Percentiles rank a stretch among this genome's conserved stretches.
phyloP scores from a whole-genome alignment of 495 filamentous ascomycete genomes.

The Lasiosphaeria ovina region DNA sequence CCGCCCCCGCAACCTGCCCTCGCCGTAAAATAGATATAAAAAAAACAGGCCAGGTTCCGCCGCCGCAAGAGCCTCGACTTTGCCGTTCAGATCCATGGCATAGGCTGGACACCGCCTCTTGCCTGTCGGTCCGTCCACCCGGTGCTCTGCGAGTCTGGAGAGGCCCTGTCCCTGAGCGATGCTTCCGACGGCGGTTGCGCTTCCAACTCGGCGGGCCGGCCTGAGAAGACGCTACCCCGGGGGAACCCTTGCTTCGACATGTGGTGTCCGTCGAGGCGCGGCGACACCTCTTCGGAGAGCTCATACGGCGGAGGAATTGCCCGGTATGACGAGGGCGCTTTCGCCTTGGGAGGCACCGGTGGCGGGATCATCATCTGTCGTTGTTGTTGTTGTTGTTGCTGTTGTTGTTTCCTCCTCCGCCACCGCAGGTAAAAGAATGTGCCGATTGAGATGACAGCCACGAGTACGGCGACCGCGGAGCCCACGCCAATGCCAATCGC shows the following conservation, averaged over 20 bases:
- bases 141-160: conserved; percentile 3
- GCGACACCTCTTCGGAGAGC: conserved; percentile 18
- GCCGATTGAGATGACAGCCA: conserved; percentile 16
- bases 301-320: conserved; percentile 19
- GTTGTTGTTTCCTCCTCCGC: conserved; percentile 17
- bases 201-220: conserved; percentile 19
- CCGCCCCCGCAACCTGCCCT: no score
- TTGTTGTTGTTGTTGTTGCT: background rate
- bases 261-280: conserved; percentile 1
- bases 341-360: conserved; percentile 29
- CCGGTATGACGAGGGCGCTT: conserved; percentile 6
- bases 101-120: conserved; percentile 7
- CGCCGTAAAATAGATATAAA: no score
- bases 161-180: conserved; percentile 14
- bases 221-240: background rate
- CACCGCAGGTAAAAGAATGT: conserved; percentile 24
- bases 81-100: conserved; percentile 7
- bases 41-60: no score
- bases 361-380: conserved; percentile 3
- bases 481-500: conserved; percentile 32
- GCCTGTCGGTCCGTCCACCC: conserved; percentile 3
- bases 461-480: conserved; percentile 21
- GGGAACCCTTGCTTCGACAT: background rate
- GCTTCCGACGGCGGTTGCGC: conserved; percentile 10
- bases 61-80: no score